Evolutionary conservation across 2,329 filamentous ascomycete genomes (phyloP), one percentile per base, ranked within the genome.

Genomic region (Polychaeton citri): DNA sequence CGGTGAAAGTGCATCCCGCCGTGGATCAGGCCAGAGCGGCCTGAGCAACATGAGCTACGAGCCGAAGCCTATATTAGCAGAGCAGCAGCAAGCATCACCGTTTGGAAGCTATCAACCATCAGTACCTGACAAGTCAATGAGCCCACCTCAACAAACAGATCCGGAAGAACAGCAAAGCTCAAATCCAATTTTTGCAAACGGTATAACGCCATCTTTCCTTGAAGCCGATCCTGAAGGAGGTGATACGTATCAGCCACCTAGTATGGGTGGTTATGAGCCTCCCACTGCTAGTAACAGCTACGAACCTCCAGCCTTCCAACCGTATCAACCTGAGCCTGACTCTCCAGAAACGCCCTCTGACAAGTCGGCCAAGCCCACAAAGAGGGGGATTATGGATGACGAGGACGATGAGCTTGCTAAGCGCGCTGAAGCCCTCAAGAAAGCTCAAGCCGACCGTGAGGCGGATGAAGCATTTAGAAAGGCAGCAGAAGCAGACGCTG

Each of bases 381-480:
- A 82, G 60, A 83, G 55, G 76, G 73, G 16, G 35, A 77, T 85
- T 49, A 82, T 90, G 71, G 79, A 88, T 50, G 80, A 88, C 44
- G 82, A 88, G 19, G 80, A 86, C 9, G 81, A 84, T 17, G 76
- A 79, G 43, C 74, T 81, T 39, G 69, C 81, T 30, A 46, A 46
- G 21, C 37, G 52, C 5, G 33, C 41, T 7, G 71, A 69, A 30
- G 63, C 72, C 2, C 62, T 67, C 2, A 58, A 70, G 35, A 69
- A 65, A 33, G 34, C 34, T 7, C 36, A 32, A 26, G 62, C 62
- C 49, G 83, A 92, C 49, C 71, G 74, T 17, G 81, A 85, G 56
- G 86, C 87, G 33, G 80, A 85, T 38, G 87, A 92, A 49, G 77
- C 85, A 55, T 84, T 95, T 66, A 74, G 77, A 37, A 85, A 79